Conservation (phyloP, 129 eudicot species). For the Logfia minima region DNA sequence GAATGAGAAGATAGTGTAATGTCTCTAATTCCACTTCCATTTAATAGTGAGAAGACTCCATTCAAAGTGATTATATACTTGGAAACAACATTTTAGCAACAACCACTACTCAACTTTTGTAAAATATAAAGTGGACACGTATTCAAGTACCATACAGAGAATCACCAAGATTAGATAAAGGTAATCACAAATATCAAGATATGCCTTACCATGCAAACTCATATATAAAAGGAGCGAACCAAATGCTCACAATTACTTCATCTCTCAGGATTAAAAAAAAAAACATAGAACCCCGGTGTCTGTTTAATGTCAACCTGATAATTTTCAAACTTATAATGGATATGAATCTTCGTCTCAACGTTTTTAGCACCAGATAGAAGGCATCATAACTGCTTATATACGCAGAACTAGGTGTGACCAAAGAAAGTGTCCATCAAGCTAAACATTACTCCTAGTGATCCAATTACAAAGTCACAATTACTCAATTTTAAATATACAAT, state of each 20-base stretch:
- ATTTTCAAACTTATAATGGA: background rate
- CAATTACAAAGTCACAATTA: background rate
- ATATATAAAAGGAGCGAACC: no score
- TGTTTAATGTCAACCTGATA: background rate
- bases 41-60: background rate
- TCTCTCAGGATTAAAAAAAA: background rate
- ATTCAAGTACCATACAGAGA: constrained; percentile 6
- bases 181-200: background rate
- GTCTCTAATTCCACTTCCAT: background rate
- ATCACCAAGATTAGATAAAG: background rate
- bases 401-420: background rate
- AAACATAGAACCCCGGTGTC: background rate
- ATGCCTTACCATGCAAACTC: constrained; percentile 4
- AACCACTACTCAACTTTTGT: background rate
- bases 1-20: no score
- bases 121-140: background rate
- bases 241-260: no score
- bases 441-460: background rate
- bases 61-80: constrained; percentile 8
- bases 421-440: background rate
- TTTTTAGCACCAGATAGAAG: constrained; percentile 12
- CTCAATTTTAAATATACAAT: background rate
- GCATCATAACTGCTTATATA: constrained; percentile 11
- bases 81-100: constrained; percentile 1
- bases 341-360: constrained; percentile 1